Evolutionary conservation across 2,329 filamentous ascomycete genomes (phyloP), one percentile per base, ranked within the genome.

Genomic region (Colletotrichum phormii): DNA sequence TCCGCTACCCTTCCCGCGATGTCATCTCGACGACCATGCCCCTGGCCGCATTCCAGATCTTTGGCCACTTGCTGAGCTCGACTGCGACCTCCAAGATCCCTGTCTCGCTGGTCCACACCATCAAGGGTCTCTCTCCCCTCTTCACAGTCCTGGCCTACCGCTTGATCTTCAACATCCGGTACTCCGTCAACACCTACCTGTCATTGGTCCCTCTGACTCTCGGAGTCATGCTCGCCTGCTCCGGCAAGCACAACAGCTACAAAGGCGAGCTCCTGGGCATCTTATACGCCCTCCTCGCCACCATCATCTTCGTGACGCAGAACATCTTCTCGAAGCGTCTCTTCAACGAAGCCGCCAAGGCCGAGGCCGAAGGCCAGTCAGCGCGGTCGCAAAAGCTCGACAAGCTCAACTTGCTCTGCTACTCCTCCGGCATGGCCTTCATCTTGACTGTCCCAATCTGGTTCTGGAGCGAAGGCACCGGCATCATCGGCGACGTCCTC

Each of bases 271-370:
- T 98, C 75, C 89, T 97, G 64, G 97, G 97, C n/a, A 93, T 99
- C 22, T 78, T 96, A 12, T 96, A 95, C 78, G 95, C 97, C 4
- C 92, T 99, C 49, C 86, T 94, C 42, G 95, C 95, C n/a, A 95
- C 97, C 8, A 86, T 98, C 68, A 93, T 98, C 75, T 99, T 99
- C 80, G 97, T 99, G 46, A 97, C 95, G 0, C 97, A 99, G 80
- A 99, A 99, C 80, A 99, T 99, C 70, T 97, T 98, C 76, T 98
- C 96, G 24, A 99, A 99, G 84, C 94, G 95, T 76, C 91, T 99
- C 11, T 99, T 99, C 87, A 99, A 98, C 81, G 95, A 98, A 80
- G 95, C 94, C 7, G 93, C 95, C 7, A 92, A 92, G 71, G 94
- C 94, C 2, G 96, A 98, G 82, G 90, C 92, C 8, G 94, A 98